A percentile compares a stretch with the other conserved stretches of the same genome.
phyloP scores from a whole-genome alignment of 2,329 filamentous ascomycete species.

The Moelleriella libera region DNA sequence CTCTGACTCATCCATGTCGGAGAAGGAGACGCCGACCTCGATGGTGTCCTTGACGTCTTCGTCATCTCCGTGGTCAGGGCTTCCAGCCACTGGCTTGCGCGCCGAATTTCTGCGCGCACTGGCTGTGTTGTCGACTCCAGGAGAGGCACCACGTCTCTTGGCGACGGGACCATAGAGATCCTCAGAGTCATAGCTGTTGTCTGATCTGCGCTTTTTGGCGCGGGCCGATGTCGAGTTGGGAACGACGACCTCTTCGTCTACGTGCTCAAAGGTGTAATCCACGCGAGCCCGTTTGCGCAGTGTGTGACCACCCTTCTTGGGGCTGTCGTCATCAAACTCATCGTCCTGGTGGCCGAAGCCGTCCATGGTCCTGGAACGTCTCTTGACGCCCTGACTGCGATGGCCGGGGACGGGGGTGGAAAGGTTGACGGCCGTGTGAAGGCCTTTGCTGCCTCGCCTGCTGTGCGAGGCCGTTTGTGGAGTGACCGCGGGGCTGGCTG shows the following conservation, averaged over 20 bases:
- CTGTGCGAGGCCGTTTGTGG: constrained; percentile 15
- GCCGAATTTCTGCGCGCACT: constrained; percentile 24
- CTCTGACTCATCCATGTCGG: constrained; percentile 18
- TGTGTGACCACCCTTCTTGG: constrained; percentile 43
- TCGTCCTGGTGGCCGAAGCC: constrained; percentile 17
- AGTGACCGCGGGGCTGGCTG: constrained; percentile 6
- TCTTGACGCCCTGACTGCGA: constrained; percentile 20
- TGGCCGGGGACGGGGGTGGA: background rate
- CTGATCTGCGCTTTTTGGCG: constrained; percentile 21
- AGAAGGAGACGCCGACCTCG: constrained; percentile 32
- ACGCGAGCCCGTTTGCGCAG: constrained; percentile 41
- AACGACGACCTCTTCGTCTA: constrained; percentile 29
- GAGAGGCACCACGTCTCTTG: constrained; percentile 22
- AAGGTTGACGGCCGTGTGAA: constrained; percentile 17
- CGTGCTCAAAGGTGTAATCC: constrained; percentile 41
- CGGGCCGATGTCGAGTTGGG: constrained; percentile 20
- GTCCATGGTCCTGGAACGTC: constrained; percentile 30
- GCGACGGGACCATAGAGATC: constrained; percentile 13
- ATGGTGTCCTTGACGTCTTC: constrained; percentile 43
- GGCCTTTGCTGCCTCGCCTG: constrained; percentile 19
- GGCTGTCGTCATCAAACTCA: constrained; percentile 33
- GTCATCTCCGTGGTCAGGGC: constrained; percentile 21
- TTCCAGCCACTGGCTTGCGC: constrained; percentile 21
- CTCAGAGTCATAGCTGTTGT: constrained; percentile 19
- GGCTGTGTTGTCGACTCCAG: constrained; percentile 20